These are phyloP conservation scores for Azolla pinnata DNA, from an alignment of 75 land plant genomes.

Conservation along the genomic window DNA sequence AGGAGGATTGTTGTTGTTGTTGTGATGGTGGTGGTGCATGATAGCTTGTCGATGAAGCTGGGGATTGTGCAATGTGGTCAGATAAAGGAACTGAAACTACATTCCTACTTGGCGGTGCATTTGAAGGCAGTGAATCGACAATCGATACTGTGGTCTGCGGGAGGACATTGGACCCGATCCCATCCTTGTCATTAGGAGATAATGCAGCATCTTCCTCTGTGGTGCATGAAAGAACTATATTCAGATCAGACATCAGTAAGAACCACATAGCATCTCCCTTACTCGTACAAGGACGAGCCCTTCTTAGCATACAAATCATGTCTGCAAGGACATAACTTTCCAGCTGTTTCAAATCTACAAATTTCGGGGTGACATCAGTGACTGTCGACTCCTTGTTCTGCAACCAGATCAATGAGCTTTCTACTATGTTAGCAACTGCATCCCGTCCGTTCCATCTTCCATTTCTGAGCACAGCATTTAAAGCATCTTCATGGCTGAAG, in stretches of 20 bases:
- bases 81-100: neutral
- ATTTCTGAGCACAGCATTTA: conserved; percentile 53
- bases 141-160: no score
- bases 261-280: conserved; percentile 83
- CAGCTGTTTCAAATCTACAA: conserved; percentile 49
- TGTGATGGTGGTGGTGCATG: no score
- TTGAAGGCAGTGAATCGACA: no score
- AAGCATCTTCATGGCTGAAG: conserved; percentile 61
- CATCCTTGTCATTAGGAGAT: conserved; percentile 5
- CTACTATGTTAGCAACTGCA: conserved; percentile 60
- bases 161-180: no score
- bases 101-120: conserved; percentile 1
- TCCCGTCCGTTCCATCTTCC: conserved; percentile 66
- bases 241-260: conserved; percentile 65
- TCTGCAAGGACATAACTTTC: conserved; percentile 49
- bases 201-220: conserved; percentile 37
- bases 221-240: conserved; percentile 55
- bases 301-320: conserved; percentile 53
- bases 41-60: neutral
- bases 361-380: conserved; percentile 27
- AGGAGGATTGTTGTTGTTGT: no score
- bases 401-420: conserved; percentile 48
- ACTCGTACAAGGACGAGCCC: conserved; percentile 50
- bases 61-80: neutral
- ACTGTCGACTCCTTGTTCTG: conserved; percentile 27